These are phyloP conservation scores for Anthoceros angustus DNA, from an alignment of 225 moss, liverwort and hornwort species.

Conservation along the genomic window DNA sequence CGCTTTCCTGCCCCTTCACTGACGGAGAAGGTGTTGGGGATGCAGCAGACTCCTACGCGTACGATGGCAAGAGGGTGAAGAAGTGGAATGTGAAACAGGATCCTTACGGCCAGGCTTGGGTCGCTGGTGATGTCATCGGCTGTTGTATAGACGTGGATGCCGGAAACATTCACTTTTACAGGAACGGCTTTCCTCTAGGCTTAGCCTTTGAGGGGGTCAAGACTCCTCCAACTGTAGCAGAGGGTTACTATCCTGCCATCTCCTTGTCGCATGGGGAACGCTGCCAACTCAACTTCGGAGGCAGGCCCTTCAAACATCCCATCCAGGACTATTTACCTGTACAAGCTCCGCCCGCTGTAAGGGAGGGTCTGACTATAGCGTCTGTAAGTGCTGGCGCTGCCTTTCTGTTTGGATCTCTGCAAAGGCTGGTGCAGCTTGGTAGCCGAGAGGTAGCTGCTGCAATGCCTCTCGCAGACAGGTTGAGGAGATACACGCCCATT, in stretches of 20 bases:
- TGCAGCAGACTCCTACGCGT: conserved; percentile 79
- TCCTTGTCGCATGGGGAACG: conserved; percentile 90
- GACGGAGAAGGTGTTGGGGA: conserved; percentile 85
- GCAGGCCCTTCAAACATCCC: conserved; percentile 78
- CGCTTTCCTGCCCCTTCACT: conserved; percentile 70
- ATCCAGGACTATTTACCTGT: conserved; percentile 56
- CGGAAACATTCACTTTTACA: conserved; percentile 47
- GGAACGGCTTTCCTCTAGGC: conserved; percentile 72
- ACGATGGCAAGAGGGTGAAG: conserved; percentile 73
- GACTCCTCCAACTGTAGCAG: conserved; percentile 23
- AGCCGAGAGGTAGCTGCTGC: conserved; percentile 93
- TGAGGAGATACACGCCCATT: conserved; percentile 51
- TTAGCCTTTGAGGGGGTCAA: conserved; percentile 65
- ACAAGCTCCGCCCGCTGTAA: conserved; percentile 55
- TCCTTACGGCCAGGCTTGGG: conserved; percentile 78
- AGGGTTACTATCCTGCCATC: conserved; percentile 86
- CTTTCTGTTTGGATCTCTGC: conserved; percentile 72
- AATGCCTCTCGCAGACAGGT: conserved; percentile 72
- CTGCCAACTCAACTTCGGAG: conserved; percentile 94
- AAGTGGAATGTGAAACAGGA: conserved; percentile 53
- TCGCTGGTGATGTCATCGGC: conserved; percentile 86
- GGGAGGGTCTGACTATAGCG: conserved; percentile 9
- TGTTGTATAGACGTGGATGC: conserved; percentile 84
- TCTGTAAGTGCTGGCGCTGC: conserved; percentile 41
- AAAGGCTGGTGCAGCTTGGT: conserved; percentile 87